A percentile compares a stretch with the other conserved stretches of the same genome.
Evolutionary conservation across 352 stramenopile species (phyloP).

Genomic region (Globisporangium mamillatum): DNA sequence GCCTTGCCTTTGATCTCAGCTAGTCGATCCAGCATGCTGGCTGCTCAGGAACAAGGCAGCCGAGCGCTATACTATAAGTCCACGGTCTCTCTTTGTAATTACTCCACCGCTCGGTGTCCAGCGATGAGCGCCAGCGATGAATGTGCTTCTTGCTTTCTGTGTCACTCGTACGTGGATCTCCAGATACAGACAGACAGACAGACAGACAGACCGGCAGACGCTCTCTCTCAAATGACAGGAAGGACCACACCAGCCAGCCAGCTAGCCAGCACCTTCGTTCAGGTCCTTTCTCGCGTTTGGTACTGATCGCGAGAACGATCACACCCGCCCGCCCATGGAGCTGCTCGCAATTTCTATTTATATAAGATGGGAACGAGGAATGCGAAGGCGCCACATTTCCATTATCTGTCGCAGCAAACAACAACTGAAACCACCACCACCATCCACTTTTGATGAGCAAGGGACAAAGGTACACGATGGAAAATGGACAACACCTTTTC

Average conservation of each 20-base stretch:
- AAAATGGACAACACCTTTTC: background rate
- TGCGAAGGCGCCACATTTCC: background rate
- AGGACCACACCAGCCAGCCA: background rate
- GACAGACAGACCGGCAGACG: too few relatives aligned
- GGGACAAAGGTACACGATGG: background rate
- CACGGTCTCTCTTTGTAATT: background rate
- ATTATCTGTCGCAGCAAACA: background rate
- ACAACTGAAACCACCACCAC: background rate
- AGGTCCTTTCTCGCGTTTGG: background rate
- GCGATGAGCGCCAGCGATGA: background rate
- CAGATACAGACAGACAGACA: background rate
- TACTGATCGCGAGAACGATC: background rate
- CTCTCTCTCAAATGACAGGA: background rate
- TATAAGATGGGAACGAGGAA: background rate
- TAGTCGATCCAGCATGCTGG: slow-evolving; percentile 61
- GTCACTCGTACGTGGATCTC: background rate
- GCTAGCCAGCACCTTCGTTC: background rate
- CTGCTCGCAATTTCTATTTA: background rate
- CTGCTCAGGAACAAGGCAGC: background rate
- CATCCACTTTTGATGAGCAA: background rate
- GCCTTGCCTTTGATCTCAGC: slow-evolving; percentile 69
- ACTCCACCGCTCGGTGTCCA: background rate
- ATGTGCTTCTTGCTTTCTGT: background rate
- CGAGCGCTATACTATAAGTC: background rate
- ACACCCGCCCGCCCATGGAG: background rate